phyloP scores from a whole-genome alignment of 169 alveolate species.

The Plasmodium reichenowi region DNA sequence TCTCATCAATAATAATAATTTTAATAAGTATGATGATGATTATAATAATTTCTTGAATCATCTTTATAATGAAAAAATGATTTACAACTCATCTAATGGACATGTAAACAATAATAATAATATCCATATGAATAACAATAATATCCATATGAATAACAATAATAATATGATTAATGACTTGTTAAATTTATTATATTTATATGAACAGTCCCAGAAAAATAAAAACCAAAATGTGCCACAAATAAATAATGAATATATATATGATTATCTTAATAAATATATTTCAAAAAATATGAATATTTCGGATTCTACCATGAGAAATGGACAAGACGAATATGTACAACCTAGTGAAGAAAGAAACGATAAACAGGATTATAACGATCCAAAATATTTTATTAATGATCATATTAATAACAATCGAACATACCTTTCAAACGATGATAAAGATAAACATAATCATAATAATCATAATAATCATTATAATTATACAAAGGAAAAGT shows the following conservation, averaged over 20 bases:
- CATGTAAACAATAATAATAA: too few relatives aligned
- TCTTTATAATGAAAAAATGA: too few relatives aligned
- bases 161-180: neutral
- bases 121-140: too few relatives aligned
- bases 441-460: neutral
- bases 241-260: neutral
- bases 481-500: neutral
- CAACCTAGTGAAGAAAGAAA: neutral
- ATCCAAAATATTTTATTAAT: too few relatives aligned
- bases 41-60: too few relatives aligned
- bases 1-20: too few relatives aligned
- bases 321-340: neutral
- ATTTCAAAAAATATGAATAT: neutral
- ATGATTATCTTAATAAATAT: neutral
- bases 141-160: neutral
- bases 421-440: too few relatives aligned
- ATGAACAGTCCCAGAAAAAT: neutral
- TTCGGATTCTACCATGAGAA: neutral
- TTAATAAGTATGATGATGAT: too few relatives aligned
- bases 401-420: too few relatives aligned
- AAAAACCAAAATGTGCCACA: neutral
- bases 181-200: neutral
- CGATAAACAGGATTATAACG: neutral
- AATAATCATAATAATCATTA: neutral
- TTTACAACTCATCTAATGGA: too few relatives aligned